Base-by-base conservation (phyloP, 2,329 filamentous ascomycete species). In the Sphaerulina musiva region DNA sequence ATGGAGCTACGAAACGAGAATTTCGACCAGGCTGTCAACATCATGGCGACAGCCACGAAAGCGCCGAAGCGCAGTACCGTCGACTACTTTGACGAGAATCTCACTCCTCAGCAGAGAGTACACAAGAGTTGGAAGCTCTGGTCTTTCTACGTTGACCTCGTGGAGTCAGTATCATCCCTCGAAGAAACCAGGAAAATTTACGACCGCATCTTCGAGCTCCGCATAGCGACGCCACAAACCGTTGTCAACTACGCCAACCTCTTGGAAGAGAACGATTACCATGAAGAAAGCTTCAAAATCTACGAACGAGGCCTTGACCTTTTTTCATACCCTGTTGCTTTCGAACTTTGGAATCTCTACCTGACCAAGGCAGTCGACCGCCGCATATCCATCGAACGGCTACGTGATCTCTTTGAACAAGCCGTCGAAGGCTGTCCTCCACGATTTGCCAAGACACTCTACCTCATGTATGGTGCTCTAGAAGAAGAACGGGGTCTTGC, bases 81-180 rank as follows among this genome's bases (percentile, higher is more conserved):
- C n/a, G 93, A 98, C 74, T 98, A 97, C 69, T 98, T 97, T 67
- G 93, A 98, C 69, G 95, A 98, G 69, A 89, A 82, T 0, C 76
- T 98, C 6, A 90, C 89, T 1, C 92, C 93, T 3, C 93, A 98
- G 69, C 93, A 97, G 74, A 83, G 95, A 59, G 88, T 98, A 2
- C 93, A 98, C 75, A 98, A 98, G 78, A 95, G 89, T 69, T 98
- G 93, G 93, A 98, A 97, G 71, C 75, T 98, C 9, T 98, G 93
- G 93, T 95, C 90, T 72, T 98, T 98, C 76, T 98, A 98, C 65
- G 91, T 98, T 40, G 93, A 98, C 69, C 81, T 98, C 1, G 91
- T 98, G 2, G 93, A 98, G 71, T 95, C 90, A 70, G 91, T 96
- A 32, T 86, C 87, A 57, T 89, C 87, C 0, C 73, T 98, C 12